These are phyloP conservation scores for Chytriomyces hyalinus DNA, from an alignment of 192 early-diverging fungal species.

Conservation along the genomic window DNA sequence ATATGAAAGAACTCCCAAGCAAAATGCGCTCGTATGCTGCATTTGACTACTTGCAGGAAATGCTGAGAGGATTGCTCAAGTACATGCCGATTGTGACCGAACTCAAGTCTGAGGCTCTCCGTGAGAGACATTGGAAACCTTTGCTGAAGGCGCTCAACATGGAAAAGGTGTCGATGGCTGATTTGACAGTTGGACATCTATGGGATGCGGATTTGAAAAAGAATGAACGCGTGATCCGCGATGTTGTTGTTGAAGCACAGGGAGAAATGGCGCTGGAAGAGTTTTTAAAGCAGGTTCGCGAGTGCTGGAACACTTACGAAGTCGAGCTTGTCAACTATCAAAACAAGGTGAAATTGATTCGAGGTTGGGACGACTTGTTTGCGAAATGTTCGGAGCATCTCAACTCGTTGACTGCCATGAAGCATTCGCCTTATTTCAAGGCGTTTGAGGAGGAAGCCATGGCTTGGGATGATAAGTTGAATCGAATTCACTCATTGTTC, in stretches of 20 bases:
- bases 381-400: conserved; percentile 94
- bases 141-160: conserved; percentile 84
- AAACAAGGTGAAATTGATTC: conserved; percentile 95
- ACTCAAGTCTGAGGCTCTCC: conserved; percentile 94
- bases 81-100: conserved; percentile 81
- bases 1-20: conserved; percentile 93
- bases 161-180: conserved; percentile 71
- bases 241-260: conserved; percentile 90
- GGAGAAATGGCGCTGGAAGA: conserved; percentile 99
- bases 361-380: conserved; percentile 98
- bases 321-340: conserved; percentile 97
- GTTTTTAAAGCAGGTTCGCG: conserved; percentile 89
- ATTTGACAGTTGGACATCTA: conserved; percentile 92
- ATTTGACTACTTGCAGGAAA: conserved; percentile 91
- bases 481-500: conserved; percentile 92
- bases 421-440: conserved; percentile 95
- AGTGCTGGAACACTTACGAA: conserved; percentile 90
- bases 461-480: conserved; percentile 96
- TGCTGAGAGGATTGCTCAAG: conserved; percentile 78
- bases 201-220: conserved; percentile 93
- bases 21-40: conserved; percentile 97
- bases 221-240: conserved; percentile 84
- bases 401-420: conserved; percentile 95
- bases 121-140: conserved; percentile 97
- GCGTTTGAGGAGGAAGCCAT: conserved; percentile 97